phyloP scores from a whole-genome alignment of 2,329 filamentous ascomycete genomes.

The Colletotrichum orchidophilum region DNA sequence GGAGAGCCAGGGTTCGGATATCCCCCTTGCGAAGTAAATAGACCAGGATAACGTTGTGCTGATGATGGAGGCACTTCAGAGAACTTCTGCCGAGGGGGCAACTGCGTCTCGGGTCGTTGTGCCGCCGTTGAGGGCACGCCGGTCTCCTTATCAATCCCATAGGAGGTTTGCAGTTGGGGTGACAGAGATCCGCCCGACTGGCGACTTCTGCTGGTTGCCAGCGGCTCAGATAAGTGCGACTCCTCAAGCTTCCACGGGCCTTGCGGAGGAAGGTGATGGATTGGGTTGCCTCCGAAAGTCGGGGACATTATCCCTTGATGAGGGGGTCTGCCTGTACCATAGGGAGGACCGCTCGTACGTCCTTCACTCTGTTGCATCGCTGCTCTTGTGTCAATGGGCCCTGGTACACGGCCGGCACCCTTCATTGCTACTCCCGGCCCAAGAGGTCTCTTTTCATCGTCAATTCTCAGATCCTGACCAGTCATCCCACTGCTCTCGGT shows the following conservation, averaged over 20 bases:
- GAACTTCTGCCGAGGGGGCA: slow-evolving; percentile 39
- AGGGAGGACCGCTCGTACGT: slow-evolving; percentile 38
- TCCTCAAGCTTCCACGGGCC: slow-evolving; percentile 64
- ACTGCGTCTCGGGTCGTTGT: slow-evolving; percentile 30
- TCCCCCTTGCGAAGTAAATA: slow-evolving; percentile 45
- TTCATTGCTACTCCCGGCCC: slow-evolving; percentile 14
- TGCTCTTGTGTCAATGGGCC: slow-evolving; percentile 10
- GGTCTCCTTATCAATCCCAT: slow-evolving; percentile 63
- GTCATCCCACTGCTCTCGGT: slow-evolving; percentile 20
- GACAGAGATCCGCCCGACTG: slow-evolving; percentile 31
- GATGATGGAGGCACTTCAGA: slow-evolving; percentile 60
- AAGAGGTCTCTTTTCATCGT: slow-evolving; percentile 27
- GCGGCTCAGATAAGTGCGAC: slow-evolving; percentile 62
- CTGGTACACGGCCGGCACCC: slow-evolving; percentile 7
- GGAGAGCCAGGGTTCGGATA: slow-evolving; percentile 25
- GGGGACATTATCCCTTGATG: slow-evolving; percentile 27
- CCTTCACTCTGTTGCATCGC: slow-evolving; percentile 14
- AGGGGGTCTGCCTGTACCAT: slow-evolving; percentile 18
- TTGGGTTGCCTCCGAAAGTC: slow-evolving; percentile 42
- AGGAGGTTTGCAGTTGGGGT: slow-evolving; percentile 48
- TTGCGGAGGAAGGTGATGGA: slow-evolving; percentile 52
- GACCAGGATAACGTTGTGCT: slow-evolving; percentile 58
- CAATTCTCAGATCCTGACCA: slow-evolving; percentile 10
- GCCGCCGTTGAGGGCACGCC: slow-evolving; percentile 40
- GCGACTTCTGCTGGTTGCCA: slow-evolving; percentile 36